These are phyloP conservation scores for Aulographum hederae DNA, from an alignment of 2,329 filamentous ascomycete species.

Conservation along the genomic window DNA sequence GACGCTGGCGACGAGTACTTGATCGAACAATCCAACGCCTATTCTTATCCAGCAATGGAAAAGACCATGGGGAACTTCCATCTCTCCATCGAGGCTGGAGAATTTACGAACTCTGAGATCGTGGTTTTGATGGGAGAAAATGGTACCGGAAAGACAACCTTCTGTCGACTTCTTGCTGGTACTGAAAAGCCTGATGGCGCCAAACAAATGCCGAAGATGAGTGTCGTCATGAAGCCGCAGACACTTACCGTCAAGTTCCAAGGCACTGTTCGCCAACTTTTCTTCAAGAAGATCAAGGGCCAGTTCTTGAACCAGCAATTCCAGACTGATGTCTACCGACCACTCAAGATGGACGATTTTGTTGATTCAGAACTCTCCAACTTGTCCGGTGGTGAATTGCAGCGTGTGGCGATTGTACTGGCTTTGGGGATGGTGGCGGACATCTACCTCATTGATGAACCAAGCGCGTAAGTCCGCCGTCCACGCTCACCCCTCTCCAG, in stretches of 20 bases:
- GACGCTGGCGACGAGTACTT: constrained; percentile 81
- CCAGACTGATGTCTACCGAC: constrained; percentile 98
- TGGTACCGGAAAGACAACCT: constrained; percentile 97
- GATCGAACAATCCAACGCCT: constrained; percentile 67
- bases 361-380: constrained; percentile 99
- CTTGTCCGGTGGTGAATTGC: constrained; percentile 95
- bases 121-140: constrained; percentile 99
- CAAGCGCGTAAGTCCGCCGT: constrained; percentile 47
- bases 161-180: constrained; percentile 90
- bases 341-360: constrained; percentile 96
- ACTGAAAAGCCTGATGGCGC: constrained; percentile 76
- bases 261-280: constrained; percentile 89
- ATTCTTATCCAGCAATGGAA: constrained; percentile 76
- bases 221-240: constrained; percentile 98
- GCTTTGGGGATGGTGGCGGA: constrained; percentile 91
- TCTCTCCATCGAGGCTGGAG: constrained; percentile 60
- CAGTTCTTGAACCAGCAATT: constrained; percentile 94
- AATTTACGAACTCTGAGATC: constrained; percentile 96
- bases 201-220: constrained; percentile 72
- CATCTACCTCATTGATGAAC: constrained; percentile 97
- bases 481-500: not conserved
- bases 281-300: constrained; percentile 99
- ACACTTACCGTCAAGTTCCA: constrained; percentile 95
- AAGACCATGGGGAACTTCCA: constrained; percentile 86
- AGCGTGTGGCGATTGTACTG: constrained; percentile 94